Percentiles rank a stretch among this genome's conserved stretches.
phyloP scores from a whole-genome alignment of 805 yeast genomes.

The Lachancea mirantina region DNA sequence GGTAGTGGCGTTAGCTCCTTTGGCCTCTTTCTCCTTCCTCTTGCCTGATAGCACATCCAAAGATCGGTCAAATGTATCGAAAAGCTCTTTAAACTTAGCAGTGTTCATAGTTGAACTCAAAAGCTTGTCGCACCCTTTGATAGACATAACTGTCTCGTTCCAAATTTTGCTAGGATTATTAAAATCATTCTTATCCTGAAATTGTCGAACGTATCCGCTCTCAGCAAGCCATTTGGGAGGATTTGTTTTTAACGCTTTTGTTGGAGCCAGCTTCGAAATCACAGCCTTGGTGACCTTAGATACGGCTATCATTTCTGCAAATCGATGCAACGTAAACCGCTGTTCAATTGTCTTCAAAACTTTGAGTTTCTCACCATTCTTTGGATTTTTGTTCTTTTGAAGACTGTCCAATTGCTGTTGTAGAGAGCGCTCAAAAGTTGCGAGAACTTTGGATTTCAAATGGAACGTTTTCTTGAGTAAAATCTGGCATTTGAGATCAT shows the following conservation, averaged over 20 bases:
- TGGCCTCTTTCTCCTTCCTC: conserved; percentile 22
- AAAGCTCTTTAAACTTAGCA: conserved; percentile 41
- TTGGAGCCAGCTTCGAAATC: conserved; percentile 15
- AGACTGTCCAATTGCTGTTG: conserved; percentile 7
- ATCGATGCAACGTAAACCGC: conserved; percentile 15
- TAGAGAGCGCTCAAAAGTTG: conserved; percentile 10
- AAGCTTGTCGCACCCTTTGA: conserved; percentile 20
- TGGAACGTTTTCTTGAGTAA: conserved; percentile 25
- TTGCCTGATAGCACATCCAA: conserved; percentile 31
- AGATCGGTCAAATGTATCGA: conserved; percentile 35
- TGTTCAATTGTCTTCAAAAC: conserved; percentile 11
- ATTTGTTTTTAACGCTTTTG: conserved; percentile 9
- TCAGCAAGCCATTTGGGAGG: conserved; percentile 22
- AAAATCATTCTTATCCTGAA: conserved; percentile 27
- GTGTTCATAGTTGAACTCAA: conserved; percentile 40
- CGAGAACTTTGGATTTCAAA: conserved; percentile 17
- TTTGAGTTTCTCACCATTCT: conserved; percentile 7
- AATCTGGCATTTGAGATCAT: conserved; percentile 18
- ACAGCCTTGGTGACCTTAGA: conserved; percentile 25
- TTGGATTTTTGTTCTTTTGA: conserved; percentile 8
- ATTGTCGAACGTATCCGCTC: conserved; percentile 22
- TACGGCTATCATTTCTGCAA: conserved; percentile 17
- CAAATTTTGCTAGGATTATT: conserved; percentile 43
- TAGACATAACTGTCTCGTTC: conserved; percentile 26
- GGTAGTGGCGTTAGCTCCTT: neutral